Evolutionary conservation across 768 basidiomycete genomes (phyloP).

Genomic region (Myochromella boudieri): DNA sequence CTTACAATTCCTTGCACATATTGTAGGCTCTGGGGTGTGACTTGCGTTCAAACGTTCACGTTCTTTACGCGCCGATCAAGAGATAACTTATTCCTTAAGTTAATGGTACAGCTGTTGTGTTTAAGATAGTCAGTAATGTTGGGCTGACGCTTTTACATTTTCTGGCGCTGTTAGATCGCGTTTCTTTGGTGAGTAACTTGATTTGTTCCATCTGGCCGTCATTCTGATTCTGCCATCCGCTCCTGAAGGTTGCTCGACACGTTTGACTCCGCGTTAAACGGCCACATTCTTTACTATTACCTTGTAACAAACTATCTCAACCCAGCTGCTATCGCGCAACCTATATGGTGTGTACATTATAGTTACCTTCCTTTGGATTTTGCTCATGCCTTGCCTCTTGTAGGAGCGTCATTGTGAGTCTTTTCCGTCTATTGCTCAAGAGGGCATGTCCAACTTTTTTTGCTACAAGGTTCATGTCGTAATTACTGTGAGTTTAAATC

Average conservation of each 20-base stretch:
- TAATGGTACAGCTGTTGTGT: slow-evolving; percentile 30
- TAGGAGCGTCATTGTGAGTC: slow-evolving; percentile 54
- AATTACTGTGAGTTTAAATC: slow-evolving; percentile 42
- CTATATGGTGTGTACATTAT: slow-evolving; percentile 44
- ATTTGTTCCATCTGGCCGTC: neutral
- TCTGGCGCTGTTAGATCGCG: slow-evolving; percentile 25
- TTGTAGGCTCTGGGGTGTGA: slow-evolving; percentile 58
- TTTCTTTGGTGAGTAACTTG: slow-evolving; percentile 30
- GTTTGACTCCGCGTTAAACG: slow-evolving; percentile 50
- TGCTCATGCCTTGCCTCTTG: neutral
- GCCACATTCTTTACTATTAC: slow-evolving; percentile 59
- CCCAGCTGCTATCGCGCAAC: slow-evolving; percentile 37
- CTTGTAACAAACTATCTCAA: slow-evolving; percentile 56
- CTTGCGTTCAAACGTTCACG: slow-evolving; percentile 51
- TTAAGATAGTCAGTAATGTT: neutral
- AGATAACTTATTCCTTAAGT: slow-evolving; percentile 33
- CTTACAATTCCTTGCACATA: neutral
- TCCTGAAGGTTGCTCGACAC: slow-evolving; percentile 51
- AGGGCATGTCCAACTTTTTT: neutral
- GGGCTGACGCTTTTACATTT: neutral
- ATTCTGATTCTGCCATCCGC: slow-evolving; percentile 2
- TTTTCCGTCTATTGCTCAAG: neutral
- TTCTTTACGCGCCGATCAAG: slow-evolving; percentile 42
- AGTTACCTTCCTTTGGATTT: neutral
- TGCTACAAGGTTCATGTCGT: slow-evolving; percentile 48